Evolutionary conservation across 2,329 filamentous ascomycete species (phyloP).

Genomic region (Botrytis cinerea): DNA sequence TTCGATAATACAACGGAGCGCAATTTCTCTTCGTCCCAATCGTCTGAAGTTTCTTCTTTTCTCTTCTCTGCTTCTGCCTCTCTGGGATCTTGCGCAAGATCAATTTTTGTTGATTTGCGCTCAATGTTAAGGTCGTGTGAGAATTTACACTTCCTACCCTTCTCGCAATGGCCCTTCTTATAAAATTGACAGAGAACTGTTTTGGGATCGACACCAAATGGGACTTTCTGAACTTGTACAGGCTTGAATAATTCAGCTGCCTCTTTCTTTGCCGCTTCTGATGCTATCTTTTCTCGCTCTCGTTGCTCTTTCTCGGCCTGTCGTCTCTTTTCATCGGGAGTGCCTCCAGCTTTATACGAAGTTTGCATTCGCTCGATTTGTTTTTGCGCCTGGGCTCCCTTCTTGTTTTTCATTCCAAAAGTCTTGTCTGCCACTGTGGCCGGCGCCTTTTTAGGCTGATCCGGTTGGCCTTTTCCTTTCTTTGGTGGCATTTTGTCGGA

Average conservation of each 20-base stretch:
- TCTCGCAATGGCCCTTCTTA: conserved; percentile 97
- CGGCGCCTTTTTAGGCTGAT: conserved; percentile 54
- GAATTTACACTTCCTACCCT: conserved; percentile 98
- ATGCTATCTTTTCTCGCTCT: conserved; percentile 87
- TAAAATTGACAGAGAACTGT: conserved; percentile 95
- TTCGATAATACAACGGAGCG: conserved; percentile 89
- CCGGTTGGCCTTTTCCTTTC: conserved; percentile 52
- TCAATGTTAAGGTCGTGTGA: conserved; percentile 87
- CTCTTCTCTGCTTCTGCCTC: conserved; percentile 74
- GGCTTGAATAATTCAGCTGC: conserved; percentile 81
- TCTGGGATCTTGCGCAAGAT: conserved; percentile 83
- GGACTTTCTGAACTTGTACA: conserved; percentile 94
- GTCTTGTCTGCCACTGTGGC: conserved; percentile 83
- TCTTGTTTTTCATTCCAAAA: conserved; percentile 99
- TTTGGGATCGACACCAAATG: conserved; percentile 97
- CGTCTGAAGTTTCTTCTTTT: conserved; percentile 88
- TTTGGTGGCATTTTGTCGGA: conserved; percentile 71
- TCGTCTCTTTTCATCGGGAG: conserved; percentile 84
- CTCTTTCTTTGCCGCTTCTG: conserved; percentile 81
- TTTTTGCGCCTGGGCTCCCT: conserved; percentile 86
- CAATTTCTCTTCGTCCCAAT: conserved; percentile 98
- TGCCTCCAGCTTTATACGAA: conserved; percentile 72
- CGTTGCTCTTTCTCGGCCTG: conserved; percentile 66
- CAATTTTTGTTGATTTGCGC: conserved; percentile 89
- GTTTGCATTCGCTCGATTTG: conserved; percentile 82